Conservation (phyloP, 768 basidiomycete genomes). For the Kwoniella pini region DNA sequence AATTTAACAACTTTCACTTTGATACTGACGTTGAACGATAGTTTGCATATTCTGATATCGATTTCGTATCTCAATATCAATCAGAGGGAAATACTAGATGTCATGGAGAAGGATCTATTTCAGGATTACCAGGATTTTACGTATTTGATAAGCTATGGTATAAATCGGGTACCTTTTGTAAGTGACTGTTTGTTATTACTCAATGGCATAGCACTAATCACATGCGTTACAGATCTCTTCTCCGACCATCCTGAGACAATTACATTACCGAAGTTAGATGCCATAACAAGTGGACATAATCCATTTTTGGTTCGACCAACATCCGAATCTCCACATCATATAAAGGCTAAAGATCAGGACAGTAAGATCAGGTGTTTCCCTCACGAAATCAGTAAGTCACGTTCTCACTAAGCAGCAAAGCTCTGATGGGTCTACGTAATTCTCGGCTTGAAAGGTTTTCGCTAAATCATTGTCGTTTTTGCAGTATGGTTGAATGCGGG, state of each 20-base stretch:
- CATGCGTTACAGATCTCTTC: slow-evolving; percentile 6
- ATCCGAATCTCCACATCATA: background rate
- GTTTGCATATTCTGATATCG: too few relatives aligned
- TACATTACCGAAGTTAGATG: background rate
- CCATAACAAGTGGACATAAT: slow-evolving; percentile 1
- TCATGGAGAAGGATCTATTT: slow-evolving; percentile 4
- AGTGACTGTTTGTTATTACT: background rate
- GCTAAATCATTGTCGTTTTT: background rate
- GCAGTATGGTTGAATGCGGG: background rate
- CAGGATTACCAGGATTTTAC: slow-evolving; percentile 10
- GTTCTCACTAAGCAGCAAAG: too few relatives aligned
- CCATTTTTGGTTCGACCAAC: background rate
- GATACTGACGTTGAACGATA: too few relatives aligned
- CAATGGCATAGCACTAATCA: background rate
- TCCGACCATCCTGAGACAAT: slow-evolving; percentile 9
- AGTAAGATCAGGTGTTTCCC: background rate
- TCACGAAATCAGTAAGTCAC: background rate
- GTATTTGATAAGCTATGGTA: slow-evolving; percentile 15
- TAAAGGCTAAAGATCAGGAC: background rate
- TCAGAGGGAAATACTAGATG: background rate
- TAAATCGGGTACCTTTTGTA: slow-evolving; percentile 2
- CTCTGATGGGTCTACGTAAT: too few relatives aligned
- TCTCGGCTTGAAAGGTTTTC: too few relatives aligned
- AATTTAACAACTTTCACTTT: too few relatives aligned
- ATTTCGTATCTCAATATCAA: too few relatives aligned